These are phyloP conservation scores for Secale cereale DNA, from an alignment of 176 grass and related monocot genomes.

Conservation along the genomic window DNA sequence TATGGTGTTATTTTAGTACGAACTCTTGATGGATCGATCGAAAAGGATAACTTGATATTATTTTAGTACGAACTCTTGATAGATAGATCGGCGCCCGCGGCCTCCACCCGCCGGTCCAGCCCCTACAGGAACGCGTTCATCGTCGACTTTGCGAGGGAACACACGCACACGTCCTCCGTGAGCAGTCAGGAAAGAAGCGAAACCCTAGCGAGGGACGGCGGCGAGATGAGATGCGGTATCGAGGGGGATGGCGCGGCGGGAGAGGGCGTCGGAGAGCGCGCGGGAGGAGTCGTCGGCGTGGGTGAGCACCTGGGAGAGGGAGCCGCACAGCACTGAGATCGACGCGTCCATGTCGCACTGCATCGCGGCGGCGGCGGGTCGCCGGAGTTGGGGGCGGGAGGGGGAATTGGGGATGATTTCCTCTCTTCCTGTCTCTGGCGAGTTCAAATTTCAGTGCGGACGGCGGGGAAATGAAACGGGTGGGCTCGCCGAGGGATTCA, in stretches of 20 bases:
- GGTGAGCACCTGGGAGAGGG: slow-evolving; percentile 52
- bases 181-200: neutral
- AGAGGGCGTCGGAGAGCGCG: slow-evolving; percentile 66
- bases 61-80: no score
- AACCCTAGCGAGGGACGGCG: neutral
- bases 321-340: slow-evolving; percentile 49
- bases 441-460: neutral
- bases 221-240: slow-evolving; percentile 21
- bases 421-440: neutral
- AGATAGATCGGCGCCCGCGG: slow-evolving; percentile 51
- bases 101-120: slow-evolving; percentile 44
- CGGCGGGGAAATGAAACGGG: neutral
- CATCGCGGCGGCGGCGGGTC: slow-evolving; percentile 1
- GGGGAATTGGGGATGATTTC: neutral
- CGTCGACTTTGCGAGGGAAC: slow-evolving; percentile 45
- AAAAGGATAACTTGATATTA: no score
- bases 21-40: no score
- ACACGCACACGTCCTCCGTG: neutral
- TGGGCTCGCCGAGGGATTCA: neutral
- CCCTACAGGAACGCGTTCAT: slow-evolving; percentile 62
- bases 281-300: slow-evolving; percentile 55
- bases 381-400: slow-evolving; percentile 18
- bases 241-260: slow-evolving; percentile 61
- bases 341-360: slow-evolving; percentile 39
- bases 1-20: no score